A percentile compares a stretch with the other conserved stretches of the same genome.
These are phyloP conservation scores for Pythium biforme DNA, from an alignment of 352 stramenopile species.

Conservation along the genomic window DNA sequence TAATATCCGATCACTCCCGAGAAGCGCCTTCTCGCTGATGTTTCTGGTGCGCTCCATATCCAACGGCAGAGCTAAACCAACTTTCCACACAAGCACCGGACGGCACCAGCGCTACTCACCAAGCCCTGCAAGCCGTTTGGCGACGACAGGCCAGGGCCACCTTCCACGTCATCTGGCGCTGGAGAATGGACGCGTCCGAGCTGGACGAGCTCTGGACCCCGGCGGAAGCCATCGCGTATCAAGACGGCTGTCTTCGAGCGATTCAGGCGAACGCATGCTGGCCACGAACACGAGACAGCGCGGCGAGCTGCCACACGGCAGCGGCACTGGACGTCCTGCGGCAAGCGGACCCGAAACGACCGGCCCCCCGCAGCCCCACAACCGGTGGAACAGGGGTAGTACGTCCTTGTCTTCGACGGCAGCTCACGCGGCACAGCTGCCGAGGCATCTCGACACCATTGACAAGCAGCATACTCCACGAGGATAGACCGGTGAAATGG, in stretches of 20 bases:
- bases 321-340: neutral
- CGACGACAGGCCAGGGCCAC: neutral
- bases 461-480: too few relatives aligned
- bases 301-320: neutral
- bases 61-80: too few relatives aligned
- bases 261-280: neutral
- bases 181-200: neutral
- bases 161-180: slow-evolving; percentile 1
- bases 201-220: neutral
- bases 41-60: too few relatives aligned
- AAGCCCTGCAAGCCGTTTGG: neutral
- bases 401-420: slow-evolving; percentile 16
- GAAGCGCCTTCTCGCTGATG: too few relatives aligned
- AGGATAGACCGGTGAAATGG: too few relatives aligned
- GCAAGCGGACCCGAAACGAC: neutral
- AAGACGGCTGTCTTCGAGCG: neutral
- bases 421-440: neutral
- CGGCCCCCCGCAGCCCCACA: too few relatives aligned
- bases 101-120: neutral
- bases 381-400: too few relatives aligned
- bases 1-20: too few relatives aligned
- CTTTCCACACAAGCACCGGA: too few relatives aligned
- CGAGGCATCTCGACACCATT: too few relatives aligned
- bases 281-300: neutral
- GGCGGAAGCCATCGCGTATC: neutral